Evolutionary conservation across 805 yeast genomes (phyloP).

Genomic region (Saturnispora dispora): DNA sequence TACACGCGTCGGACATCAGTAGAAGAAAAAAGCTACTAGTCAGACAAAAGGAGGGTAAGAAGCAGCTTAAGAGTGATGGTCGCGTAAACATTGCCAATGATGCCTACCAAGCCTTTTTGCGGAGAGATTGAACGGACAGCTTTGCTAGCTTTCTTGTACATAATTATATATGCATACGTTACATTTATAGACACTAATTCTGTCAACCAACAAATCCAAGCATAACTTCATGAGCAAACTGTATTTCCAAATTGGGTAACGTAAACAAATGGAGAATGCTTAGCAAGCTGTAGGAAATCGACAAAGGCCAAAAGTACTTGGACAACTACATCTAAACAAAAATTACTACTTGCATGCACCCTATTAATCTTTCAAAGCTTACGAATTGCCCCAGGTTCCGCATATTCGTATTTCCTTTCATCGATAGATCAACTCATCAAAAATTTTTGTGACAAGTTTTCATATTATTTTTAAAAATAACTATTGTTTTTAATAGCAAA

Average conservation of each 20-base stretch:
- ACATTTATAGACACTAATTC: neutral
- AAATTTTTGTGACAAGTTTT: neutral
- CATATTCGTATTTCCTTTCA: neutral
- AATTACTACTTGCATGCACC: too few relatives aligned
- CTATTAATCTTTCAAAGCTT: too few relatives aligned
- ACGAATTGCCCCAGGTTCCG: too few relatives aligned
- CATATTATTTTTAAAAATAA: neutral
- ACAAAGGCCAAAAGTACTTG: too few relatives aligned
- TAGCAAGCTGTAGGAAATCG: neutral
- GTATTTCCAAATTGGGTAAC: neutral
- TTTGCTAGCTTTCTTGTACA: neutral
- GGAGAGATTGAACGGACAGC: slow-evolving; percentile 21
- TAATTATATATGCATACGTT: neutral
- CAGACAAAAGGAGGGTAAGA: slow-evolving; percentile 92
- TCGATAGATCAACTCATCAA: neutral
- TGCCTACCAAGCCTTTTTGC: slow-evolving; percentile 80
- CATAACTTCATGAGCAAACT: neutral
- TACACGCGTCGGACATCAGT: slow-evolving; percentile 90
- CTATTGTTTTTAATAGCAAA: neutral
- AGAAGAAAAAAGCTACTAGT: slow-evolving; percentile 81
- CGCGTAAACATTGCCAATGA: slow-evolving; percentile 70
- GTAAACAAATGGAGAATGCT: neutral
- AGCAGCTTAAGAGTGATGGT: slow-evolving; percentile 71
- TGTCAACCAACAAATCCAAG: neutral
- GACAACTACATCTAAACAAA: too few relatives aligned